Base-by-base conservation (phyloP, 2,329 filamentous ascomycete species). In the Fusarium keratoplasticum region DNA sequence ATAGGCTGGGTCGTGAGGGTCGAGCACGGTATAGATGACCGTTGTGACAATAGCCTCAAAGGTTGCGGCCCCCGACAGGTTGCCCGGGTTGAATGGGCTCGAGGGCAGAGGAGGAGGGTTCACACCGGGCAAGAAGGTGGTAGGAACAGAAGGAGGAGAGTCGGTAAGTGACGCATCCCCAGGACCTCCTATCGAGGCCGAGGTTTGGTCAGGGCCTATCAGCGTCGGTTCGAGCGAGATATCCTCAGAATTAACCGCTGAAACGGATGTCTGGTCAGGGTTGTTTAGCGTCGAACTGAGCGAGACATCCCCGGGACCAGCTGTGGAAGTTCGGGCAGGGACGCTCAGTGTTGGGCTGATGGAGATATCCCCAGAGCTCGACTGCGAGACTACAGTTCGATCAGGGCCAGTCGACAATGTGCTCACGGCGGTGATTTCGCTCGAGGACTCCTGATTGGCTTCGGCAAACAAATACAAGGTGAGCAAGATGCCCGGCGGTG, bases 21-120 rank as follows among this genome's bases (percentile, higher is more conserved):
- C 59, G 31, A 74, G 40, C 6, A 64, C 42, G 16, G 64, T 74
- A 36, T 74, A 74, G 10, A 64, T 36, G 31, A 74, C 36, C 8
- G 69, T 72, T 4, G 66, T 68, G 1, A 60, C 54, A 2, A 61
- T 52, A 14, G 67, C 62, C 14, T n/a, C 31, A 1, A 33, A 3
- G 2, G 4, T 57, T 8, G 31, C 35, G 3, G 25, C 18, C 4
- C 7, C 29, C 2, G 52, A 50, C 1, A 33, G 42, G 16, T 54
- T 60, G 6, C 40, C 54, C 6, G 25, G 16, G 13, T 31, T 40
- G 9, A 27, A 57, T 2, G 25, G 3, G 10, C 16, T 7, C 9
- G 35, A 44, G 2, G 44, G 58, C 13, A 25, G 22, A 27, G 14
- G 50, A 36, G 50, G 31, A 35, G 63, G 33, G 11, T 27, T 63